Conservation (phyloP, 2,329 filamentous ascomycete genomes). For the Epichloe gansuensis region DNA sequence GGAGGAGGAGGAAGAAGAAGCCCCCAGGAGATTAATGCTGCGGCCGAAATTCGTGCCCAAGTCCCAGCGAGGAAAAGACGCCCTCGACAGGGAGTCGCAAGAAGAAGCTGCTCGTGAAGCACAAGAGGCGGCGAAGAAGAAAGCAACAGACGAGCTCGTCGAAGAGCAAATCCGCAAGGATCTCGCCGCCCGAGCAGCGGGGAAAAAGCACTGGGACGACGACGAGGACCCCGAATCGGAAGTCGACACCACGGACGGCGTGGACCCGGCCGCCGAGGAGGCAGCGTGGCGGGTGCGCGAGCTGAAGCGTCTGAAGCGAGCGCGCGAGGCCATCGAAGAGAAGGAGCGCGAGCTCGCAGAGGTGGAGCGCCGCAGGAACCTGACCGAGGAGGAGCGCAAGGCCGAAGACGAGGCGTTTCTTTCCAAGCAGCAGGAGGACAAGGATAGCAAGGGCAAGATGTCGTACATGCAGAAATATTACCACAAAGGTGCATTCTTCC, state of each 20-base stretch:
- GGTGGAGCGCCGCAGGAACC: constrained; percentile 72
- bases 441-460: constrained; percentile 66
- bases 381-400: constrained; percentile 74
- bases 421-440: constrained; percentile 66
- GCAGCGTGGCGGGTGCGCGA: constrained; percentile 93
- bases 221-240: constrained; percentile 56
- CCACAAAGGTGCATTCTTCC: constrained; percentile 94
- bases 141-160: constrained; percentile 65
- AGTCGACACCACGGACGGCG: constrained; percentile 77
- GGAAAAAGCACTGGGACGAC: constrained; percentile 80
- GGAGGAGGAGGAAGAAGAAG: constrained; percentile 37
- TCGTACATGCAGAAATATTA: constrained; percentile 91
- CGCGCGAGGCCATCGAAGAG: constrained; percentile 71
- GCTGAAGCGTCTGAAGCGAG: constrained; percentile 74
- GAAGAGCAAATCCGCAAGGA: constrained; percentile 82
- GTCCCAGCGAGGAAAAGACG: constrained; percentile 31
- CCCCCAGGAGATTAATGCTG: constrained; percentile 43
- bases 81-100: constrained; percentile 18
- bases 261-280: constrained; percentile 77
- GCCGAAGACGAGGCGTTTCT: constrained; percentile 74
- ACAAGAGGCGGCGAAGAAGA: constrained; percentile 50
- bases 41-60: constrained; percentile 53
- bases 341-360: constrained; percentile 79
- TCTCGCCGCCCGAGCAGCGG: constrained; percentile 57
- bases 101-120: constrained; percentile 25